phyloP scores from a whole-genome alignment of 192 early-diverging fungal genomes.

The Linnemannia exigua region DNA sequence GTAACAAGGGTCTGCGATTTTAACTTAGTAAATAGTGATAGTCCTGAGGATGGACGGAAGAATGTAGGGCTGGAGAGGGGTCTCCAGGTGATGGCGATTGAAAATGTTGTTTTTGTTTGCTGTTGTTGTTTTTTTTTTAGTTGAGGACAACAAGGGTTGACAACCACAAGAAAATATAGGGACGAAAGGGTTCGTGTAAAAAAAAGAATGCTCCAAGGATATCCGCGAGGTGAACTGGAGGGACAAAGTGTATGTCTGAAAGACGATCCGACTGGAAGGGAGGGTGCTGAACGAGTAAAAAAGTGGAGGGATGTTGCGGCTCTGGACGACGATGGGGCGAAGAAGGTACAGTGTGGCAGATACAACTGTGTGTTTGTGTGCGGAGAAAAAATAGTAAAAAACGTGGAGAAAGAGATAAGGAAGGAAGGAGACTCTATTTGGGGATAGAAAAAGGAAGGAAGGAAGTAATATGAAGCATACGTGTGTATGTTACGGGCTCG shows the following conservation, averaged over 20 bases:
- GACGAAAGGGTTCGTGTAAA: neutral
- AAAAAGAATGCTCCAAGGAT: neutral
- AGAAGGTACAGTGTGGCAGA: neutral
- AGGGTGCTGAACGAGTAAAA: neutral
- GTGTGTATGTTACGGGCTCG: neutral
- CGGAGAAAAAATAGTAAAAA: neutral
- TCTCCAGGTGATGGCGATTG: conserved; percentile 19
- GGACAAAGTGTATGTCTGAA: neutral
- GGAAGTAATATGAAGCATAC: neutral
- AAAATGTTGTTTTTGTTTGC: neutral
- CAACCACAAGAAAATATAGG: neutral
- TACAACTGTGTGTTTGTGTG: neutral
- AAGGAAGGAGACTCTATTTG: neutral
- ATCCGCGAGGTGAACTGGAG: neutral
- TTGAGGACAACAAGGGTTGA: neutral
- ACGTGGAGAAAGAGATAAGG: neutral
- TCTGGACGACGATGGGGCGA: neutral
- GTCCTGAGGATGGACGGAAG: neutral
- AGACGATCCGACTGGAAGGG: neutral
- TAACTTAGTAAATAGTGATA: conserved; percentile 18
- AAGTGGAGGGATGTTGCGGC: neutral
- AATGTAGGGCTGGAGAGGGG: conserved; percentile 12
- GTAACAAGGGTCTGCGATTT: neutral
- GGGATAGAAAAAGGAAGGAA: neutral
- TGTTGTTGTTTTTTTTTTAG: no score